Percentiles rank a stretch among this genome's conserved stretches.
Conservation (phyloP, 768 basidiomycete species). For the Goffeauzyma gilvescens region DNA sequence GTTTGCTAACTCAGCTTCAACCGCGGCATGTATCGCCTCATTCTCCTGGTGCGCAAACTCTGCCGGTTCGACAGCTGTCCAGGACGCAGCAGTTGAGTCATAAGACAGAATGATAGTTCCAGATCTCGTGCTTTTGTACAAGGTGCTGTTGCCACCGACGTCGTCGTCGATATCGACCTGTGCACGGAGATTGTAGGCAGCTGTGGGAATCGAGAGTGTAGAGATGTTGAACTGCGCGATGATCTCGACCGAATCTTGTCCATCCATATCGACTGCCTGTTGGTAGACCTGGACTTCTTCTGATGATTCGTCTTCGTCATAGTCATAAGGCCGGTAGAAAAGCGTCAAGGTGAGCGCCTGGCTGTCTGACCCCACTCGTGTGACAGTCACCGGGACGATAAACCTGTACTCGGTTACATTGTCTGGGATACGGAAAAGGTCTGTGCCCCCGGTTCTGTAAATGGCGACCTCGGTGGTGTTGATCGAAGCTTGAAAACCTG, state of each 20-base stretch:
- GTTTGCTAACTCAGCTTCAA: not conserved
- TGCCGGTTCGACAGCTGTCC: not conserved
- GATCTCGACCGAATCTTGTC: not conserved
- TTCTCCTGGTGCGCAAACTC: conserved; percentile 1
- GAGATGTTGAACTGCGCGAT: conserved; percentile 1
- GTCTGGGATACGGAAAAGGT: not conserved
- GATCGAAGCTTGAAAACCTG: not conserved
- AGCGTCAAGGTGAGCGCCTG: not conserved
- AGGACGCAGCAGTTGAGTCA: not conserved
- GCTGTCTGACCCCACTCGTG: not conserved
- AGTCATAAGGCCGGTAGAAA: conserved; percentile 1
- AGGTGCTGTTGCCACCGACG: not conserved
- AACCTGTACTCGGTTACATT: conserved; percentile 1
- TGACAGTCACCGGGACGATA: conserved; percentile 3
- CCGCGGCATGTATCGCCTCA: not conserved
- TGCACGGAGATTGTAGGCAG: not conserved
- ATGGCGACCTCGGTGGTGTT: not conserved
- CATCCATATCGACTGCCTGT: not conserved
- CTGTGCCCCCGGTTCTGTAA: not conserved
- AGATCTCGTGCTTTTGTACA: not conserved
- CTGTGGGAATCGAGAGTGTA: not conserved
- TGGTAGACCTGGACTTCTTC: not conserved
- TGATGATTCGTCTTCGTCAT: conserved; percentile 2
- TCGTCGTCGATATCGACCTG: not conserved
- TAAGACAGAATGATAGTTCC: not conserved